Conservation (phyloP, 768 basidiomycete species). For the Scleroderma bovista region DNA sequence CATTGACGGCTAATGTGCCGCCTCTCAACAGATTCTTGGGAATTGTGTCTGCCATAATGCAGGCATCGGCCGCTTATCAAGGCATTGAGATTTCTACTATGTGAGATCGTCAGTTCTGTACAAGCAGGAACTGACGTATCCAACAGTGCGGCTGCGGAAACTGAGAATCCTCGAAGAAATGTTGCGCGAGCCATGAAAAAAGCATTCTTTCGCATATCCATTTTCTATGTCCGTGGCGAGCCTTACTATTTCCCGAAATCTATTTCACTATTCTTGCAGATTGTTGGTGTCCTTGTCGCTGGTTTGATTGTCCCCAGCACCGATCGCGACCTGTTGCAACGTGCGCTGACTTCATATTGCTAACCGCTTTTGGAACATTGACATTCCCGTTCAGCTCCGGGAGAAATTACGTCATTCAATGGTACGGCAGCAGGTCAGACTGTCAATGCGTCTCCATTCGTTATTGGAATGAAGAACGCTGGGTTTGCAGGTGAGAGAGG, state of each 20-base stretch:
- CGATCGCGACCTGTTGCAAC: slow-evolving; percentile 43
- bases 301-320: slow-evolving; percentile 74
- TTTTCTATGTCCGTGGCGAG: slow-evolving; percentile 59
- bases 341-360: slow-evolving; percentile 15
- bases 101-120: slow-evolving; percentile 7
- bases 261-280: slow-evolving; percentile 26
- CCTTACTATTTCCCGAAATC: background rate
- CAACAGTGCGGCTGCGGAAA: slow-evolving; percentile 67
- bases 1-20: slow-evolving; percentile 26
- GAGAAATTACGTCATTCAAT: slow-evolving; percentile 58
- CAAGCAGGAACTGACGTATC: background rate
- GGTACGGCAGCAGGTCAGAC: background rate
- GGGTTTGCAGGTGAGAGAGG: slow-evolving; percentile 49
- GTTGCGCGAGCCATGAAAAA: slow-evolving; percentile 68
- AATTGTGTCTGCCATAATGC: slow-evolving; percentile 45
- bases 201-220: slow-evolving; percentile 73
- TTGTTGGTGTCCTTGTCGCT: slow-evolving; percentile 62
- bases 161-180: slow-evolving; percentile 69
- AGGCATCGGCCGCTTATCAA: slow-evolving; percentile 52
- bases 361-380: background rate
- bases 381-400: slow-evolving; percentile 15
- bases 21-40: slow-evolving; percentile 15
- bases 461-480: slow-evolving; percentile 67
- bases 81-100: slow-evolving; percentile 45
- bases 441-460: slow-evolving; percentile 48